Base-by-base conservation (phyloP, 2,329 filamentous ascomycete genomes). In the Xylariales sp. region DNA sequence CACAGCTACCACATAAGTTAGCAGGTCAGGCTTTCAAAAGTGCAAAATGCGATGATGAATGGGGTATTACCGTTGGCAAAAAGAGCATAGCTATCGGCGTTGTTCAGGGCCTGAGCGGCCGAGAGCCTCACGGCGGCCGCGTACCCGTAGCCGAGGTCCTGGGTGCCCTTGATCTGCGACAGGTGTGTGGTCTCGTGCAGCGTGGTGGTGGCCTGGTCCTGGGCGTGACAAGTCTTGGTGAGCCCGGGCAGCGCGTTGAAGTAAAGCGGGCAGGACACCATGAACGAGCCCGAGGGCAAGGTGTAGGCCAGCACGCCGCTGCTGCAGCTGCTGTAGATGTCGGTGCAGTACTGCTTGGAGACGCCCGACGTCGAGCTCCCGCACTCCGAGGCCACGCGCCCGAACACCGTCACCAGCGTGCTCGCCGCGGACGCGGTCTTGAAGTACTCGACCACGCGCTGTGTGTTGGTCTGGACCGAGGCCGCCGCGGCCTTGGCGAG, bases 131-230 rank as follows among this genome's bases (percentile, higher is more conserved):
- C 48, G 42, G 78, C 72, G 33, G 76, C 78, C 29, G 61, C 65
- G 40, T 76, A 67, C 4, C 65, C 55, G 49, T 82, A 84, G 67
- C 4, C 65, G 55, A 49, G 62, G 51, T 85, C 81, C 2, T 69
- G 56, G 2, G 80, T 83, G 7, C 78, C 76, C 40, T 75, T 76
- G 44, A 60, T 61, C 67, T 53, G 70, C 60, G n/a, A 72, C 66
- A 72, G 45, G 53, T 85, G 82, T 7, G 81, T 83, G 47, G 70
- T 66, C 66, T 86, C 82, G 51, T 86, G 82, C 12, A 86, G 57
- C 21, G 70, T 70, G 12, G 81, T 84, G 10, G 73, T 81, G 3
- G 75, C 76, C 61, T 81, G 76, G 52, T 84, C 81, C 60, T 85
- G 81, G 3, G 51, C 70, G 53, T 84, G 78, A 63, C 82, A 86